Percentiles rank a stretch among this genome's conserved stretches.
Evolutionary conservation across 805 yeast species (phyloP).

Genomic region (Zygosaccharomyces pseudorouxii): DNA sequence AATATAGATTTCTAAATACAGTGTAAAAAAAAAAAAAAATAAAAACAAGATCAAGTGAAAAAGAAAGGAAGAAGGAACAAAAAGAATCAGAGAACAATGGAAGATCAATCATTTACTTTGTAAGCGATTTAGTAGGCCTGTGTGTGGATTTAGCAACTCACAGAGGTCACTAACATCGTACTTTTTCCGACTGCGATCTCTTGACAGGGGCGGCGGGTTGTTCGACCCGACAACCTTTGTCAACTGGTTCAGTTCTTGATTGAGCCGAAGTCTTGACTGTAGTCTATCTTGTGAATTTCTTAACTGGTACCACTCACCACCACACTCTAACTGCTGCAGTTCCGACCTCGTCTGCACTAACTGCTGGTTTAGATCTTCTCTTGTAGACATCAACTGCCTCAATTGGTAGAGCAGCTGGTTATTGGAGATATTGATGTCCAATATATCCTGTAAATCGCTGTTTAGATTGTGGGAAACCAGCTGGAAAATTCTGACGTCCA

Average conservation of each 20-base stretch:
- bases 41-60: neutral
- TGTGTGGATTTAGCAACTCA: conserved; percentile 18
- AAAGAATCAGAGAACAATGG: too few species aligned
- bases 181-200: conserved; percentile 1
- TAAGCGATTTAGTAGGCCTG: conserved; percentile 18
- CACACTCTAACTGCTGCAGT: conserved; percentile 13
- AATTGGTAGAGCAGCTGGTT: conserved; percentile 28
- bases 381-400: conserved; percentile 16
- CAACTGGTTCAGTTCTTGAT: conserved; percentile 14
- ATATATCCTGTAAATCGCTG: conserved; percentile 28
- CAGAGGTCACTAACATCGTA: conserved; percentile 11
- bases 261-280: conserved; percentile 15
- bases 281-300: conserved; percentile 15
- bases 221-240: conserved; percentile 1
- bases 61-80: neutral
- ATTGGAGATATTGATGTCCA: conserved; percentile 32
- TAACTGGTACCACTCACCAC: conserved; percentile 16
- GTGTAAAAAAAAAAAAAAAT: neutral
- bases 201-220: neutral
- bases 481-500: conserved; percentile 28
- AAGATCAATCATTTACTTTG: conserved; percentile 4
- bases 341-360: conserved; percentile 17
- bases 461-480: conserved; percentile 16
- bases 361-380: conserved; percentile 17
- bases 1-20: conserved; percentile 9